phyloP scores from a whole-genome alignment of 345 rosid genomes.

The Gossypium sturtianum region DNA sequence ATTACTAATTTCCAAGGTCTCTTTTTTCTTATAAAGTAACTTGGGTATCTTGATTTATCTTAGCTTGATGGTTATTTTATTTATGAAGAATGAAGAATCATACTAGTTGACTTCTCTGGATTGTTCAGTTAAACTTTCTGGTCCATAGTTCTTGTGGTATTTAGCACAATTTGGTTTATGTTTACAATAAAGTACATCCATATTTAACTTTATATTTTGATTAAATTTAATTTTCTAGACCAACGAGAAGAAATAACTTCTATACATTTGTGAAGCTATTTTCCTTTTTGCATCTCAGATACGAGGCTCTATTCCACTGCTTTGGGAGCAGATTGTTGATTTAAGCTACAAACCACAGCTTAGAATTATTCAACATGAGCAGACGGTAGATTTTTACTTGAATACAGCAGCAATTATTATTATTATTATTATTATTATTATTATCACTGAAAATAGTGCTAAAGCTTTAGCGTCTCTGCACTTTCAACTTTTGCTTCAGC shows the following conservation, averaged over 20 bases:
- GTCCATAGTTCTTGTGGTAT: neutral
- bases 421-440: conserved; percentile 1
- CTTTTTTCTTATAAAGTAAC: neutral
- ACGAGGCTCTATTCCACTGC: conserved; percentile 95
- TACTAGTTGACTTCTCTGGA: neutral
- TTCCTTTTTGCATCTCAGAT: conserved; percentile 39
- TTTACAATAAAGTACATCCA: neutral
- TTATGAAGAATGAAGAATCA: neutral
- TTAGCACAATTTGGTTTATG: neutral
- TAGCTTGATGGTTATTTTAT: neutral
- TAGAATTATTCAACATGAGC: conserved; percentile 57
- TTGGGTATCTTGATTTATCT: neutral
- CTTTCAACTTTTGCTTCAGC: conserved; percentile 35
- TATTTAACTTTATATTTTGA: neutral
- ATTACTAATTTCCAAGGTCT: neutral
- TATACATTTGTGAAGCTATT: neutral
- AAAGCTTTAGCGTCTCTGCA: conserved; percentile 8
- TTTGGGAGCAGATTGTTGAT: conserved; percentile 99
- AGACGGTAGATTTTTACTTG: conserved; percentile 40
- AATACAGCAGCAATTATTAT: neutral
- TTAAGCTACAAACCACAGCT: conserved; percentile 89
- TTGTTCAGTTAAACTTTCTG: neutral
- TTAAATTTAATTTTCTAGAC: conserved; percentile 9
- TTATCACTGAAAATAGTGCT: conserved; percentile 15
- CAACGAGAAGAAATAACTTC: neutral